These are phyloP conservation scores for Magnolia officinalis DNA, from an alignment of 164 flowering plant genomes.

Conservation along the genomic window DNA sequence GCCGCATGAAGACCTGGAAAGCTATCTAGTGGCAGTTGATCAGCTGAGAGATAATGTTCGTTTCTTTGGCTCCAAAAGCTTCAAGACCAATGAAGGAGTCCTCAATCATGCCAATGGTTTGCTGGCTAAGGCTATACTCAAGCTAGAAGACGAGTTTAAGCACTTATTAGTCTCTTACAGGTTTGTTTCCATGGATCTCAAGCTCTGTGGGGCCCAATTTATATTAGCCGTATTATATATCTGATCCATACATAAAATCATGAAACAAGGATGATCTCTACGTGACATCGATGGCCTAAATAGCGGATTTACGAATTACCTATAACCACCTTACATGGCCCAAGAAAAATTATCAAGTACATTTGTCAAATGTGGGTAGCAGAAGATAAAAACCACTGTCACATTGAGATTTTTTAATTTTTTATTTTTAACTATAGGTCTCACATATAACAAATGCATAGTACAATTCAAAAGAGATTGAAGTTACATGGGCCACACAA, in stretches of 20 bases:
- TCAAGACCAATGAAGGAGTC: constrained; percentile 73
- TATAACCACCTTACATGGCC: too few species aligned
- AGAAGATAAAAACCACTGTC: too few species aligned
- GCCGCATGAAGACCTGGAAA: constrained; percentile 91
- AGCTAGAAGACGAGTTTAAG: constrained; percentile 89
- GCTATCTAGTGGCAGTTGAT: constrained; percentile 85
- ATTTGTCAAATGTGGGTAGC: too few species aligned
- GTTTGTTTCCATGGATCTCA: constrained; percentile 29
- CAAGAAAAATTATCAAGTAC: too few species aligned
- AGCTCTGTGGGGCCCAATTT: neutral
- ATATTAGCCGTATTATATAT: neutral
- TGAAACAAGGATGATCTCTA: too few species aligned
- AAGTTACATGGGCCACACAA: too few species aligned
- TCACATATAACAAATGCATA: too few species aligned
- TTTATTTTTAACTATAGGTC: too few species aligned
- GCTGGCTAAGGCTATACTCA: constrained; percentile 73
- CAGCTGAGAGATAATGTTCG: constrained; percentile 63
- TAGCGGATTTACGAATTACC: too few species aligned
- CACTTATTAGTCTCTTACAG: constrained; percentile 70
- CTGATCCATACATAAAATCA: neutral
- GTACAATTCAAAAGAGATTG: too few species aligned
- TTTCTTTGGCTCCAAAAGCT: constrained; percentile 66
- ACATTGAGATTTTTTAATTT: too few species aligned
- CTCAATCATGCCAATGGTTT: constrained; percentile 72
- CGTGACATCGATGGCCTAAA: too few species aligned